Evolutionary conservation across 1,139 yeast genomes (phyloP).

Genomic region (Protomyces macrosporus): DNA sequence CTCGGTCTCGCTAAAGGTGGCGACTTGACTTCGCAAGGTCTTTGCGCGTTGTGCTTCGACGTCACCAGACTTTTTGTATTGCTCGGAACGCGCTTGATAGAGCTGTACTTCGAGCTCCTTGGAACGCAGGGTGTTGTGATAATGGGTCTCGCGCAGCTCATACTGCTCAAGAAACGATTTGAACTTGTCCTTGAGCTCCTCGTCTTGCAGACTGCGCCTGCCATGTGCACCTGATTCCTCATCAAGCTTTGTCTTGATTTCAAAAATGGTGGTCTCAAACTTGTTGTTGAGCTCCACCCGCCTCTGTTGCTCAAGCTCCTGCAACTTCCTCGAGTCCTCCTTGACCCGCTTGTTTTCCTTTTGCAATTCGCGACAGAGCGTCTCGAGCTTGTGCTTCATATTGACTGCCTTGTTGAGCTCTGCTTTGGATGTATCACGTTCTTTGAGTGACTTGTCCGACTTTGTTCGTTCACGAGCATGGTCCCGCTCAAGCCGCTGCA

Average conservation of each 20-base stretch:
- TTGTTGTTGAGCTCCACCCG: constrained; percentile 28
- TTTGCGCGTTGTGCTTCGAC: constrained; percentile 29
- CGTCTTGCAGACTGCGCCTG: constrained; percentile 18
- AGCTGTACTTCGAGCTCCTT: constrained; percentile 32
- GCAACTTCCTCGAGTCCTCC: constrained; percentile 29
- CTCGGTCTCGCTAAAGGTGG: constrained; percentile 31
- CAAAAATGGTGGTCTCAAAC: constrained; percentile 27
- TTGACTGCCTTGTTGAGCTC: constrained; percentile 26
- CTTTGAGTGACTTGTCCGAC: constrained; percentile 28
- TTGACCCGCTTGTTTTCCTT: constrained; percentile 31
- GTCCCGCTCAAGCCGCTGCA: constrained; percentile 32
- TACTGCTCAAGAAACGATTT: constrained; percentile 33
- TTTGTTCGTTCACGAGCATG: constrained; percentile 29
- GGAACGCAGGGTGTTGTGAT: constrained; percentile 27
- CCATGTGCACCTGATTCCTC: constrained; percentile 17
- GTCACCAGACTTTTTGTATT: constrained; percentile 28
- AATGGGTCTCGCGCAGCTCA: constrained; percentile 32
- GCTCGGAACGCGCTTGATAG: constrained; percentile 31
- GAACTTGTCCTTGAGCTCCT: constrained; percentile 30
- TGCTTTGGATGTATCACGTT: constrained; percentile 27
- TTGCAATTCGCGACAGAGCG: constrained; percentile 31
- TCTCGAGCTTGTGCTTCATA: constrained; percentile 30
- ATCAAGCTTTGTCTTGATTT: constrained; percentile 28
- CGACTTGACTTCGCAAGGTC: constrained; percentile 29
- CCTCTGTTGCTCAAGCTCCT: constrained; percentile 26